phyloP scores from a whole-genome alignment of 352 stramenopile species.

The Globisporangium camurandrum region DNA sequence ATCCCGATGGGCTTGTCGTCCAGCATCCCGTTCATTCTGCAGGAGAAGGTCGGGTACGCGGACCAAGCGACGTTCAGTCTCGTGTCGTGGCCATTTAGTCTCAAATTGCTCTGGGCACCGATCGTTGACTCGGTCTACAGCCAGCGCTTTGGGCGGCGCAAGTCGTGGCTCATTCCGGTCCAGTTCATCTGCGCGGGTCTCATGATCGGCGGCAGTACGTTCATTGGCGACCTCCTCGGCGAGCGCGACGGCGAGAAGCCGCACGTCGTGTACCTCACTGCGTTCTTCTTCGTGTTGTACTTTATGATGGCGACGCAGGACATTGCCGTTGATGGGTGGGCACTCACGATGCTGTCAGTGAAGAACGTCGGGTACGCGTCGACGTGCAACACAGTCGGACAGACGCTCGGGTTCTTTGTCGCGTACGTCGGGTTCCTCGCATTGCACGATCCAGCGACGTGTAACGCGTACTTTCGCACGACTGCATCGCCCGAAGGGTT shows the following conservation, averaged over 20 bases:
- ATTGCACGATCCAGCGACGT: slow-evolving; percentile 91
- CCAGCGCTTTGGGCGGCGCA: slow-evolving; percentile 87
- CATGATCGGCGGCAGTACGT: slow-evolving; percentile 89
- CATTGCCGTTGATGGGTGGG: slow-evolving; percentile 99
- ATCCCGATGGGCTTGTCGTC: slow-evolving; percentile 98
- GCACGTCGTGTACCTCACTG: slow-evolving; percentile 91
- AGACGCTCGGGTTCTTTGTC: slow-evolving; percentile 97
- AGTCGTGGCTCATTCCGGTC: slow-evolving; percentile 97
- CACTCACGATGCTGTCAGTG: slow-evolving; percentile 97
- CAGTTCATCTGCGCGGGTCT: slow-evolving; percentile 94
- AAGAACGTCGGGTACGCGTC: slow-evolving; percentile 96
- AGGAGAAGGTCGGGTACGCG: slow-evolving; percentile 95
- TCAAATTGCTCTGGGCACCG: slow-evolving; percentile 99
- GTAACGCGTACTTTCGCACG: slow-evolving; percentile 84
- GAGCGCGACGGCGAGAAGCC: slow-evolving; percentile 72
- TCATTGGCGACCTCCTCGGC: slow-evolving; percentile 83
- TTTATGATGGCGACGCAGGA: slow-evolving; percentile 99
- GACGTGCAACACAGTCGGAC: slow-evolving; percentile 95
- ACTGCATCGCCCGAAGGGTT: slow-evolving; percentile 62
- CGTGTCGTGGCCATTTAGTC: slow-evolving; percentile 96
- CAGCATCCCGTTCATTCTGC: slow-evolving; percentile 97
- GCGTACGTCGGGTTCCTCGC: slow-evolving; percentile 98
- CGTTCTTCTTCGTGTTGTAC: slow-evolving; percentile 97
- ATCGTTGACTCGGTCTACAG: slow-evolving; percentile 95
- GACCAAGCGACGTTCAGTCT: slow-evolving; percentile 97